Conservation (phyloP, 768 basidiomycete species). For the Pholiota microspora region DNA sequence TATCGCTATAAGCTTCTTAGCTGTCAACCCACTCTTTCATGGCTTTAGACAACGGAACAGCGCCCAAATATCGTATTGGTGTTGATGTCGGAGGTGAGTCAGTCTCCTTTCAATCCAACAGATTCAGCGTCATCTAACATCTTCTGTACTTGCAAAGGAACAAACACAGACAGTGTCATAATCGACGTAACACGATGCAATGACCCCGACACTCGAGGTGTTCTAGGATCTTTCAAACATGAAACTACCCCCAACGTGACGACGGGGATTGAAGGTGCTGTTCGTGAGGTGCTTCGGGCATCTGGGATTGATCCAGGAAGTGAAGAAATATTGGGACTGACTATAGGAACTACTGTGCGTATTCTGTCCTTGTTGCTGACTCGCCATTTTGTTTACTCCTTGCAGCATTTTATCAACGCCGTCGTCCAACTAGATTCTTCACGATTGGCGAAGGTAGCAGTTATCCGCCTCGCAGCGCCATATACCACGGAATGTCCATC, state of each 20-base stretch:
- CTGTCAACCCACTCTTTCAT: too few relatives aligned
- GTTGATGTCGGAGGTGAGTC: constrained; percentile 31
- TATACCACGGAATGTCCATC: constrained; percentile 60
- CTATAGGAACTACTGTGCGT: constrained; percentile 60
- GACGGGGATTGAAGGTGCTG: constrained; percentile 52
- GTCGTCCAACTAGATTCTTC: constrained; percentile 54
- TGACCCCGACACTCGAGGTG: constrained; percentile 29
- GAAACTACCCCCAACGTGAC: constrained; percentile 59
- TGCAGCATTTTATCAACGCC: constrained; percentile 56
- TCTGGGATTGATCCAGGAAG: constrained; percentile 30
- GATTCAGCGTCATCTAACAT: background rate
- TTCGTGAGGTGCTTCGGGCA: constrained; percentile 41
- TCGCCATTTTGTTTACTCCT: background rate
- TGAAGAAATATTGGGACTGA: constrained; percentile 43
- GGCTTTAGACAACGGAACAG: background rate
- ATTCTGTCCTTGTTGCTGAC: background rate
- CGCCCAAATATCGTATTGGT: constrained; percentile 25
- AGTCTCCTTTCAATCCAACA: background rate
- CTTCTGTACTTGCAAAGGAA: constrained; percentile 20
- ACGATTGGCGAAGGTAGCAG: constrained; percentile 57
- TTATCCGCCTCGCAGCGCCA: constrained; percentile 60
- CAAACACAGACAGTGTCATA: constrained; percentile 33
- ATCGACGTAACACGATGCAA: constrained; percentile 27
- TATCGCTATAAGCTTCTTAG: background rate
- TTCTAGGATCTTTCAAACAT: constrained; percentile 42